A percentile compares a stretch with the other conserved stretches of the same genome.
Conservation (phyloP, 805 yeast species). For the Lipomyces sp. region DNA sequence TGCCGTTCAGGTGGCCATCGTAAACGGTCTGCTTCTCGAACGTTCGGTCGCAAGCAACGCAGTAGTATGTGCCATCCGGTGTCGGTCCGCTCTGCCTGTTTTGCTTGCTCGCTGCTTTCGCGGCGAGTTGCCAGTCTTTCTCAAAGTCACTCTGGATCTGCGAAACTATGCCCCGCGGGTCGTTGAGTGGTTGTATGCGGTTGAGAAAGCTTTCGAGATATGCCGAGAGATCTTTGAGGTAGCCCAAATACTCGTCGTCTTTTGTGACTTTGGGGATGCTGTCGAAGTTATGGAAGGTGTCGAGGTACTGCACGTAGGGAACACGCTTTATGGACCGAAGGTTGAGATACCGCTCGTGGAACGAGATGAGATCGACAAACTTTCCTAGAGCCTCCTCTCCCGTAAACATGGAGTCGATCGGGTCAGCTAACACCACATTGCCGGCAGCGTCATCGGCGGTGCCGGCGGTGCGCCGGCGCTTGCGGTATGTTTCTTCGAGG, state of each 20-base stretch:
- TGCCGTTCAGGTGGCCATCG: slow-evolving; percentile 66
- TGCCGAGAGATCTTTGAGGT: slow-evolving; percentile 45
- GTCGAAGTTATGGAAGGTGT: slow-evolving; percentile 44
- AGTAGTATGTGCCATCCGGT: slow-evolving; percentile 41
- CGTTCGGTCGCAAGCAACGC: slow-evolving; percentile 59
- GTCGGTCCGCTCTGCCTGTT: slow-evolving; percentile 9
- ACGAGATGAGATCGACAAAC: slow-evolving; percentile 53
- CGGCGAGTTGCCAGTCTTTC: slow-evolving; percentile 29
- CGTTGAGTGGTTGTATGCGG: slow-evolving; percentile 50
- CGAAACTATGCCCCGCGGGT: slow-evolving; percentile 38
- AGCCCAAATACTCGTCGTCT: slow-evolving; percentile 42
- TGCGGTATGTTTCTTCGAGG: slow-evolving; percentile 31
- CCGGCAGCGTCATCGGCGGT: slow-evolving; percentile 42
- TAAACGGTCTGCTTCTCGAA: slow-evolving; percentile 67
- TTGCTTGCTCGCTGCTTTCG: slow-evolving; percentile 21
- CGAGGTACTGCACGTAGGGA: slow-evolving; percentile 52
- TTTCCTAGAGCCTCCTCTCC: slow-evolving; percentile 64
- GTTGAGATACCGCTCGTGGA: slow-evolving; percentile 55
- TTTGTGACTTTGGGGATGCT: slow-evolving; percentile 31
- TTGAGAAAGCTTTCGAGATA: slow-evolving; percentile 52
- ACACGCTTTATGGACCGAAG: slow-evolving; percentile 40
- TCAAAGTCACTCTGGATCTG: slow-evolving; percentile 36
- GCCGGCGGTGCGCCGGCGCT: slow-evolving; percentile 32
- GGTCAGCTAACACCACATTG: background rate
- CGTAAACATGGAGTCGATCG: slow-evolving; percentile 50